Conservation (phyloP, 768 basidiomycete genomes). For the Podaxis sp. region DNA sequence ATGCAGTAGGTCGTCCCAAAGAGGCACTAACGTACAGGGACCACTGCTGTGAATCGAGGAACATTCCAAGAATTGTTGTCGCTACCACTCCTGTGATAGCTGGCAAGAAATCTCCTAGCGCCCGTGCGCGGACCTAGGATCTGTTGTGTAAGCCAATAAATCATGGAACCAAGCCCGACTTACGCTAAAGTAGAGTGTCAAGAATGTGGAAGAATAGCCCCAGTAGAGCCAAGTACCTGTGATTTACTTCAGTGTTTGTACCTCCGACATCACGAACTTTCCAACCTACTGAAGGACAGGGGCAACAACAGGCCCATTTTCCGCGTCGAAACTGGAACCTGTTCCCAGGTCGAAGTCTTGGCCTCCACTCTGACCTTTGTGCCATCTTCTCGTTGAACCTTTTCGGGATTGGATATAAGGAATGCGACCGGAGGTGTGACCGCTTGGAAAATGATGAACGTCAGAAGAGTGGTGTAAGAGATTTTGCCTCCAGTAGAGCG, state of each 20-base stretch:
- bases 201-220: conserved; percentile 22
- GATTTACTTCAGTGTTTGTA: not conserved
- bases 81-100: conserved; percentile 20
- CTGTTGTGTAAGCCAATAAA: not conserved
- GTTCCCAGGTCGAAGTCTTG: not conserved
- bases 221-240: conserved; percentile 23
- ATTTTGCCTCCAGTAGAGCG: not conserved
- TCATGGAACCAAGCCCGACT: not conserved
- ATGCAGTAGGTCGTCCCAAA: not conserved
- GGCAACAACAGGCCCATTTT: not conserved
- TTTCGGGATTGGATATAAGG: not conserved
- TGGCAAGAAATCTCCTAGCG: not conserved
- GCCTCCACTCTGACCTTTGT: not conserved
- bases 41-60: conserved; percentile 18
- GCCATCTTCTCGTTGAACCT: not conserved
- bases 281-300: not conserved
- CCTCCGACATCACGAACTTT: not conserved
- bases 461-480: not conserved
- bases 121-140: not conserved
- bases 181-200: conserved; percentile 20
- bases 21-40: not conserved
- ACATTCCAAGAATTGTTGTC: conserved; percentile 19
- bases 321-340: not conserved
- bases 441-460: not conserved
- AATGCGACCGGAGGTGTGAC: not conserved